These are phyloP conservation scores for Penicillium digitatum DNA, from an alignment of 2,329 filamentous ascomycete genomes.

Conservation along the genomic window DNA sequence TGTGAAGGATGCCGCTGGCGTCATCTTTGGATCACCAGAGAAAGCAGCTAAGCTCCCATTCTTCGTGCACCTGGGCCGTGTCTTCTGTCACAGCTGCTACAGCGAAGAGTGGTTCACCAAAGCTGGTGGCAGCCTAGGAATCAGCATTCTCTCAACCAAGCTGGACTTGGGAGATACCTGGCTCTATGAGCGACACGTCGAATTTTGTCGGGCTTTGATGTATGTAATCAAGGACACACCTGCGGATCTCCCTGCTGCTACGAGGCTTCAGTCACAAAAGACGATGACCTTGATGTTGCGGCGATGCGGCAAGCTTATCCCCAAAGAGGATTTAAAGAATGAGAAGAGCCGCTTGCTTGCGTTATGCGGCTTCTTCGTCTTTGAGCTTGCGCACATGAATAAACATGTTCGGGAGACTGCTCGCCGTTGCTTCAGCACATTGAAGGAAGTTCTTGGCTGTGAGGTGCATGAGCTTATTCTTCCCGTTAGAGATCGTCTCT, in stretches of 20 bases:
- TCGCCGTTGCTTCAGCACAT: slow-evolving; percentile 71
- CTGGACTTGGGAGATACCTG: slow-evolving; percentile 79
- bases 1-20: slow-evolving; percentile 69
- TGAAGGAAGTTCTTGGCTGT: slow-evolving; percentile 71
- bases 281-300: slow-evolving; percentile 76
- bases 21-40: slow-evolving; percentile 71
- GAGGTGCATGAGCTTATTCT: slow-evolving; percentile 84
- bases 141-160: slow-evolving; percentile 80
- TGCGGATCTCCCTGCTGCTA: slow-evolving; percentile 84
- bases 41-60: slow-evolving; percentile 74
- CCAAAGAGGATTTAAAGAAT: slow-evolving; percentile 72
- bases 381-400: slow-evolving; percentile 92
- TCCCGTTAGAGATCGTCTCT: slow-evolving; percentile 81
- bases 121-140: slow-evolving; percentile 84
- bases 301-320: slow-evolving; percentile 71
- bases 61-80: slow-evolving; percentile 75
- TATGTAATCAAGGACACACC: slow-evolving; percentile 99
- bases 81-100: slow-evolving; percentile 91
- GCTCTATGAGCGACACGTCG: slow-evolving; percentile 75
- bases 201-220: slow-evolving; percentile 85
- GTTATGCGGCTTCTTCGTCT: slow-evolving; percentile 79
- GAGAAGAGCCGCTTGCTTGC: slow-evolving; percentile 65
- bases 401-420: slow-evolving; percentile 87
- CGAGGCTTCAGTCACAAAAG: slow-evolving; percentile 73
- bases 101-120: slow-evolving; percentile 99